Evolutionary conservation across 2,329 filamentous ascomycete genomes (phyloP).

Genomic region (Pseudocercospora musae): DNA sequence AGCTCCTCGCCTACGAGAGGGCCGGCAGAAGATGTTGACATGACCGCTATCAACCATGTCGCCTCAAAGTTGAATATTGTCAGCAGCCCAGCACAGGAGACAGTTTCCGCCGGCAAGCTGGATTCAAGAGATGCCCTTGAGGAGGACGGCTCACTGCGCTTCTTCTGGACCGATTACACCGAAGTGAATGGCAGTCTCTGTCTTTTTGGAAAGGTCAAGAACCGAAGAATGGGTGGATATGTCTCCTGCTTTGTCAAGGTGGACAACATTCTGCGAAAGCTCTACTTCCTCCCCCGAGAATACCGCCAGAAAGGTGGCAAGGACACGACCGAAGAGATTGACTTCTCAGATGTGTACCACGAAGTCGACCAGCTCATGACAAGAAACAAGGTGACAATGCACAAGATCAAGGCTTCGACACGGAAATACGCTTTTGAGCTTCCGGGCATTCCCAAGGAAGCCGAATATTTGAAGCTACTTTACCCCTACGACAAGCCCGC

Average conservation of each 20-base stretch:
- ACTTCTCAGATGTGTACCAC: constrained; percentile 83
- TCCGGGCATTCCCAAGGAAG: constrained; percentile 78
- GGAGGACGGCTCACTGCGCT: constrained; percentile 82
- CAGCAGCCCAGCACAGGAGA: constrained; percentile 68
- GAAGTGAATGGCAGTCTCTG: constrained; percentile 89
- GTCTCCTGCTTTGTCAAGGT: constrained; percentile 95
- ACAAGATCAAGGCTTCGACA: constrained; percentile 87
- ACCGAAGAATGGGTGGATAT: constrained; percentile 74
- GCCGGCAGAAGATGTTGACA: constrained; percentile 57
- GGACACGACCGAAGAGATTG: constrained; percentile 72
- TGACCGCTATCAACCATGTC: constrained; percentile 86
- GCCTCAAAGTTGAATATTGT: constrained; percentile 82
- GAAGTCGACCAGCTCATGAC: constrained; percentile 89
- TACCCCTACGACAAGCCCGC: constrained; percentile 86
- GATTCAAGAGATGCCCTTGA: constrained; percentile 84
- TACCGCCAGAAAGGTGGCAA: constrained; percentile 57
- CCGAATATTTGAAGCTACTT: constrained; percentile 89
- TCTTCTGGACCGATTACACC: constrained; percentile 97
- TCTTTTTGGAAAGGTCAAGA: constrained; percentile 91
- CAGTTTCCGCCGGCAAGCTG: constrained; percentile 71
- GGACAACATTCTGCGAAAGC: constrained; percentile 87
- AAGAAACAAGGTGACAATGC: constrained; percentile 76
- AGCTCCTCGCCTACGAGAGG: constrained; percentile 72
- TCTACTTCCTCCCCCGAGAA: constrained; percentile 87
- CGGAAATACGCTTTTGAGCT: constrained; percentile 97